Evolutionary conservation across 371 early-diverging fungal species (phyloP), one percentile per base, ranked within the genome.

Genomic region (Mucor plumbeus): DNA sequence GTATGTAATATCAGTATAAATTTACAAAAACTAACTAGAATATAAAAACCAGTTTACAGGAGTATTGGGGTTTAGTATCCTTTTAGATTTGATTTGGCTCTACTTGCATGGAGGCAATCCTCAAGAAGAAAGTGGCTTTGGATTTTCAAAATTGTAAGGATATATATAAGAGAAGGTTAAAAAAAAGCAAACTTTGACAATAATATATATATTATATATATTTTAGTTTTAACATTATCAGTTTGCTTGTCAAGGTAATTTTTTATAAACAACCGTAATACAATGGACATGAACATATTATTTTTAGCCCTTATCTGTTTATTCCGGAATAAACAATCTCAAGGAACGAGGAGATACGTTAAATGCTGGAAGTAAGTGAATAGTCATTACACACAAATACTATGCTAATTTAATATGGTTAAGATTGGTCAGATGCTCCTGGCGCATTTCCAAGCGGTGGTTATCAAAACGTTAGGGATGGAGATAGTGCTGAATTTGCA

Each of bases 361-460:
- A 47, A 67, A 64, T 59, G 75, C 71, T 38, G 78, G 78, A 54
- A 73, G 83, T 77, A 68, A 68, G 68, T 41, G 44, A 17, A 39
- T 3, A 36, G 36, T n/a, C 9, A 50, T 21, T 9, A 50, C 17
- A 9, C 38, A 26, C 26, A n/a, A 7, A 48, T 3, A 10, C 4
- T 44, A 31, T n/a, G 19, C 33, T 61, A n/a, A 61, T 50, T 26
- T 7, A 21, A 47, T 21, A 43, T 58, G 15, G 31, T 13, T 13
- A 61, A 83, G 83, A 68, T 35, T 83, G 83, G 83, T 67, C 81
- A 21, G 79, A 83, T 36, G 83, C 83, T 35, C 80, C 80, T 34
- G 83, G 79, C 35, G 74, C 79, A 10, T 83, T 83, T 67, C 80
- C 83, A 34, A 53, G 60, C n/a, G 78, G 83, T 35, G 79, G 76